phyloP scores from a whole-genome alignment of 2,329 filamentous ascomycete genomes.

The Pseudocercospora crystallina region DNA sequence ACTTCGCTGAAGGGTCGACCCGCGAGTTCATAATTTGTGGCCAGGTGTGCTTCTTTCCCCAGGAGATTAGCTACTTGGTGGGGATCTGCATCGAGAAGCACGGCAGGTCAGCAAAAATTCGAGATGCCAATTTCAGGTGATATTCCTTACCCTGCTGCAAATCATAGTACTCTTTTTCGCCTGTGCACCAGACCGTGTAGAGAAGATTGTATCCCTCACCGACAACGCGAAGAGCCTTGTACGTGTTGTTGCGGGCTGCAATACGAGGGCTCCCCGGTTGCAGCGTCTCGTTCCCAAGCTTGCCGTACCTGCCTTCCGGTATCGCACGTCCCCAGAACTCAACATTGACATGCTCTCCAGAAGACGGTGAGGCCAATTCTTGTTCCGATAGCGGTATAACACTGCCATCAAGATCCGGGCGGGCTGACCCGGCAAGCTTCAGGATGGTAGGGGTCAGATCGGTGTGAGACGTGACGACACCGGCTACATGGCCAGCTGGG shows the following conservation, averaged over 20 bases:
- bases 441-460: conserved; percentile 41
- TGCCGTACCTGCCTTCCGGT: conserved; percentile 31
- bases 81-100: conserved; percentile 14
- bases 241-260: conserved; percentile 30
- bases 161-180: conserved; percentile 67
- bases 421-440: conserved; percentile 33
- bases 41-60: conserved; percentile 3
- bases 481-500: conserved; percentile 26
- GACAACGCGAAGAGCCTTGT: conserved; percentile 32
- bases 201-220: conserved; percentile 55
- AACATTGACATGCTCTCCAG: conserved; percentile 40
- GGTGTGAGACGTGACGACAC: conserved; percentile 39
- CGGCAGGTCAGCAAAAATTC: background rate
- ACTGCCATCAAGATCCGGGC: conserved; percentile 37
- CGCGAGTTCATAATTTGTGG: conserved; percentile 17
- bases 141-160: conserved; percentile 1
- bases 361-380: conserved; percentile 11
- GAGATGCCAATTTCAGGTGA: too few relatives aligned
- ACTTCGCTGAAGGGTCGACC: conserved; percentile 24
- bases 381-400: conserved; percentile 34
- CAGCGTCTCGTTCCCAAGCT: conserved; percentile 19
- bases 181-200: conserved; percentile 69
- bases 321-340: conserved; percentile 41
- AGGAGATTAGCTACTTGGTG: conserved; percentile 28
- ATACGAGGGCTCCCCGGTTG: conserved; percentile 10